Percentiles rank a stretch among this genome's conserved stretches.
Evolutionary conservation across 345 rosid species (phyloP).

Genomic region (Passiflora organensis): DNA sequence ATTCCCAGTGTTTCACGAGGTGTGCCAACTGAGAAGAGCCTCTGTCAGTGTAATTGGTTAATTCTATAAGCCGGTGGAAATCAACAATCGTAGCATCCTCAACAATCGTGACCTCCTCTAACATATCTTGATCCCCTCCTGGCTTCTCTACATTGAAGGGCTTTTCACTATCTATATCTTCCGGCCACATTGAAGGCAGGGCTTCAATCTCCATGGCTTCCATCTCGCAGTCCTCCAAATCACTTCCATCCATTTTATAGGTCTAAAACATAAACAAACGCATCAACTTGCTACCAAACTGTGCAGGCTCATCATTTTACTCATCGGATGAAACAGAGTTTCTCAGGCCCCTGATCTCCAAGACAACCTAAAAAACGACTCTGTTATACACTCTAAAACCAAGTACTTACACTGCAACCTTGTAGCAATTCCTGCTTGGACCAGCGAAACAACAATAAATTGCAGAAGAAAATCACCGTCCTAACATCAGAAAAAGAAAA

Average conservation of each 20-base stretch:
- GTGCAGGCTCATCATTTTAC: background rate
- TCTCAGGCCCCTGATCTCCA: too few species aligned
- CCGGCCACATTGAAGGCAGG: slow-evolving; percentile 96
- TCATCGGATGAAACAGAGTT: background rate
- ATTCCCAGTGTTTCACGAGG: slow-evolving; percentile 86
- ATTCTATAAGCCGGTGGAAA: slow-evolving; percentile 53
- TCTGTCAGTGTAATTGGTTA: slow-evolving; percentile 52
- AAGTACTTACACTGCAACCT: too few species aligned
- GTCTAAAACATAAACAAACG: background rate
- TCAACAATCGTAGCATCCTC: slow-evolving; percentile 58
- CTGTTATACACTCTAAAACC: too few species aligned
- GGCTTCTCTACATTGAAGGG: slow-evolving; percentile 85
- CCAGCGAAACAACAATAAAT: slow-evolving; percentile 3
- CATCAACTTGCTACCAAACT: too few species aligned
- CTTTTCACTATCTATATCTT: slow-evolving; percentile 69
- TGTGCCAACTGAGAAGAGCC: slow-evolving; percentile 81
- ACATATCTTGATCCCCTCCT: slow-evolving; percentile 70
- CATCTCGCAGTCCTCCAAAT: slow-evolving; percentile 36
- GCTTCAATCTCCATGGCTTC: slow-evolving; percentile 85
- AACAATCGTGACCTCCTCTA: slow-evolving; percentile 66
- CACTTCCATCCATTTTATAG: slow-evolving; percentile 11
- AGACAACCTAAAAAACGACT: too few species aligned
- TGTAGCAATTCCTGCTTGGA: background rate
- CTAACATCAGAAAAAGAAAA: background rate
- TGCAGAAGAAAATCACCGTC: background rate